These are phyloP conservation scores for Lachancea sp. DNA, from an alignment of 805 yeast genomes.

Conservation along the genomic window DNA sequence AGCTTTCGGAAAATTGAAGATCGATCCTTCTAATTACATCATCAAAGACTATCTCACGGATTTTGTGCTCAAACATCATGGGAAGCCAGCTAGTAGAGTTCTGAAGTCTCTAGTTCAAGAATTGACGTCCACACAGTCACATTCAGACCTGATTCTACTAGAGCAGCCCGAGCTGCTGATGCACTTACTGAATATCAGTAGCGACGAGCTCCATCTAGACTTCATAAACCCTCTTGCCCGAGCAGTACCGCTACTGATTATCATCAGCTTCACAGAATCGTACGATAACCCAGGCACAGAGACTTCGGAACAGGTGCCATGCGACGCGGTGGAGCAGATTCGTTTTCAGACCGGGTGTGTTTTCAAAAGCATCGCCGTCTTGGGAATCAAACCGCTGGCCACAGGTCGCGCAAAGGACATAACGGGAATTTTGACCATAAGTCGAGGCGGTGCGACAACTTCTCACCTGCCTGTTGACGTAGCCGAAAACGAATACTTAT, in stretches of 20 bases:
- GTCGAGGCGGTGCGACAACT: slow-evolving; percentile 47
- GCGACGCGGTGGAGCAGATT: slow-evolving; percentile 23
- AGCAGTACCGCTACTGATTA: slow-evolving; percentile 23
- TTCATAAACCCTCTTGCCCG: slow-evolving; percentile 24
- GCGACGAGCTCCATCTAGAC: slow-evolving; percentile 23
- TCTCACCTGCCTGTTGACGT: slow-evolving; percentile 26
- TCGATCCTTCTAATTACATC: slow-evolving; percentile 19
- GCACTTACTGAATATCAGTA: slow-evolving; percentile 21
- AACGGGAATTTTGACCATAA: slow-evolving; percentile 61
- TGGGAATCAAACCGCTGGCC: slow-evolving; percentile 58
- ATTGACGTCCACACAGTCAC: slow-evolving; percentile 42
- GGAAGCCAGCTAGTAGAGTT: slow-evolving; percentile 71
- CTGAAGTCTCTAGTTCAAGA: slow-evolving; percentile 60
- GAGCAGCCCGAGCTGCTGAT: slow-evolving; percentile 32
- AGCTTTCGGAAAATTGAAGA: slow-evolving; percentile 20
- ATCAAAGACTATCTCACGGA: slow-evolving; percentile 44
- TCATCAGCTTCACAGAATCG: slow-evolving; percentile 19
- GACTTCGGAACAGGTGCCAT: slow-evolving; percentile 8
- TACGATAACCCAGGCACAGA: slow-evolving; percentile 16
- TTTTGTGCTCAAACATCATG: slow-evolving; percentile 37
- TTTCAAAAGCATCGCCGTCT: slow-evolving; percentile 22
- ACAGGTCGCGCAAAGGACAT: slow-evolving; percentile 82
- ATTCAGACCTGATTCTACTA: slow-evolving; percentile 17
- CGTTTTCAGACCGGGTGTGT: slow-evolving; percentile 20
- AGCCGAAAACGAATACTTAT: slow-evolving; percentile 58